Conservation (phyloP, 106 monocot species). For the Platanthera zijinensis region DNA sequence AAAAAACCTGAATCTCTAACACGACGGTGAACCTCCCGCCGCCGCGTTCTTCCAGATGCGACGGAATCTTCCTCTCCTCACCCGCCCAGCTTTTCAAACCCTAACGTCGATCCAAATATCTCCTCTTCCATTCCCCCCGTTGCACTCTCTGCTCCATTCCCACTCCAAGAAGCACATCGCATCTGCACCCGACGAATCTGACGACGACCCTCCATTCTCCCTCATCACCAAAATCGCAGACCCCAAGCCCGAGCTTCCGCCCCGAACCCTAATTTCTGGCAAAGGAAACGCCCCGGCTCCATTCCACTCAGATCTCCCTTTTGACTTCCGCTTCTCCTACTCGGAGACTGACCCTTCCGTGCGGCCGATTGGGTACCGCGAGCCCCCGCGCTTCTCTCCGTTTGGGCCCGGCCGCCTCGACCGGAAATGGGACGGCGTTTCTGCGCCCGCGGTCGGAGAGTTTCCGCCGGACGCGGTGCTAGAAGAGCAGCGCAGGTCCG, state of each 20-base stretch:
- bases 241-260: not conserved
- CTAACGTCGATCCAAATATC: not conserved
- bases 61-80: not conserved
- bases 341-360: conserved; percentile 53
- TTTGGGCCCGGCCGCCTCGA: conserved; percentile 87
- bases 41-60: not conserved
- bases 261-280: not conserved
- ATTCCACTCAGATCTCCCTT: conserved; percentile 62
- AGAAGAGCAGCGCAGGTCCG: conserved; percentile 20
- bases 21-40: not conserved
- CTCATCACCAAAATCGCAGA: not conserved
- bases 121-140: not conserved
- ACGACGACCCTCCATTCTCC: conserved; percentile 59
- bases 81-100: not conserved
- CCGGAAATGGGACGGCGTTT: conserved; percentile 65
- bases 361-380: conserved; percentile 71
- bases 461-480: not conserved
- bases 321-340: conserved; percentile 95
- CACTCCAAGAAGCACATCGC: conserved; percentile 4
- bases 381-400: conserved; percentile 80
- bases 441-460: conserved; percentile 25
- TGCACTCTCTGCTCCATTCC: not conserved
- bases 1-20: too few species aligned
- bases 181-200: conserved; percentile 6
- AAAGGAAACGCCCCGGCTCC: conserved; percentile 10